Percentiles rank a stretch among this genome's conserved stretches.
Evolutionary conservation across 1,139 yeast genomes (phyloP).

Genomic region (Taiozyma onychis): DNA sequence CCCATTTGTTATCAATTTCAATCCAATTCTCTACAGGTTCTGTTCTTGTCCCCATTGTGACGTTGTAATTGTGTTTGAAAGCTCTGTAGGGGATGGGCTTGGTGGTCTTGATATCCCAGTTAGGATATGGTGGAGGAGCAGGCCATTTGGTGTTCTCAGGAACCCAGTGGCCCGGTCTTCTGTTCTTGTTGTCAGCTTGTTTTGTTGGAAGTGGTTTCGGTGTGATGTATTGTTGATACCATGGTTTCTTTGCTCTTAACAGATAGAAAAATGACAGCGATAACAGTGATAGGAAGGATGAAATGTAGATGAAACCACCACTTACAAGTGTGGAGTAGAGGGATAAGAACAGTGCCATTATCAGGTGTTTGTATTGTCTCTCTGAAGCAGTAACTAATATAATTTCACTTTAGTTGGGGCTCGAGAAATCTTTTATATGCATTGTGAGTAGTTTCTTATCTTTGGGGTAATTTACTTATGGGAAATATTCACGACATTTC

Average conservation of each 20-base stretch:
- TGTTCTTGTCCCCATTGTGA: constrained; percentile 60
- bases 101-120: constrained; percentile 48
- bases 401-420: neutral
- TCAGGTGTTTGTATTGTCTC: neutral
- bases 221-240: constrained; percentile 2
- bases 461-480: neutral
- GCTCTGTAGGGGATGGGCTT: constrained; percentile 58
- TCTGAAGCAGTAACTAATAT: neutral
- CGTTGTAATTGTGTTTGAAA: constrained; percentile 49
- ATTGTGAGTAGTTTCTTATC: neutral
- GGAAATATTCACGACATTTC: neutral
- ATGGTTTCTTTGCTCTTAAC: neutral
- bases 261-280: neutral
- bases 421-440: neutral
- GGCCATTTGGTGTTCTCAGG: constrained; percentile 50
- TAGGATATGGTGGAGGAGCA: constrained; percentile 37
- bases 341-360: neutral
- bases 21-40: constrained; percentile 60
- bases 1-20: constrained; percentile 62
- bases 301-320: neutral
- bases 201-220: neutral
- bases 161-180: constrained; percentile 43
- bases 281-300: neutral
- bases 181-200: constrained; percentile 29
- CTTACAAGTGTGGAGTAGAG: neutral